A percentile compares a stretch with the other conserved stretches of the same genome.
These are phyloP conservation scores for Stagonosporopsis cucurbitacearum DNA, from an alignment of 2,329 filamentous ascomycete genomes.

Conservation along the genomic window DNA sequence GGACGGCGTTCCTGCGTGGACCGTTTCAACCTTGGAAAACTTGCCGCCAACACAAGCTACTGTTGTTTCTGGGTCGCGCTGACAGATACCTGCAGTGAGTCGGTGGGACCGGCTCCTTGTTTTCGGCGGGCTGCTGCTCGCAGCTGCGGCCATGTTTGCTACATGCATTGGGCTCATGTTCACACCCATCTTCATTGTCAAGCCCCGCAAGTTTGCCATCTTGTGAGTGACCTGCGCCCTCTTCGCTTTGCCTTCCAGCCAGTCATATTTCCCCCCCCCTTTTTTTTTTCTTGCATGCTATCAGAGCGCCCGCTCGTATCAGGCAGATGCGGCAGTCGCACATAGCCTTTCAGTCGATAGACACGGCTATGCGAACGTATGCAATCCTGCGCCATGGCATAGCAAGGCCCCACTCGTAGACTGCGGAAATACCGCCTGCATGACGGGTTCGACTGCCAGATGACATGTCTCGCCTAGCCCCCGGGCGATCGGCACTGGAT, in stretches of 20 bases:
- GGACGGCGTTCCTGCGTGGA: conserved; percentile 54
- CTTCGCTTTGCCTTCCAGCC: conserved; percentile 21
- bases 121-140: conserved; percentile 63
- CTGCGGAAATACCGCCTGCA: conserved; percentile 4
- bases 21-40: conserved; percentile 43
- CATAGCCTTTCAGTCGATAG: conserved; percentile 33
- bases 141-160: conserved; percentile 83
- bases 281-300: conserved; percentile 28
- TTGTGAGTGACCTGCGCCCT: conserved; percentile 72
- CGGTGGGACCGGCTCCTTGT: conserved; percentile 95
- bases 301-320: conserved; percentile 21
- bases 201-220: conserved; percentile 93
- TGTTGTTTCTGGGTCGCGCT: conserved; percentile 36
- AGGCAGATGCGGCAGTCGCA: conserved; percentile 37
- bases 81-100: conserved; percentile 70
- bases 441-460: conserved; percentile 2
- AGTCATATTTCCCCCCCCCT: conserved; percentile 22
- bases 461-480: conserved; percentile 46
- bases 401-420: conserved; percentile 18
- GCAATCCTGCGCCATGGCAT: conserved; percentile 19
- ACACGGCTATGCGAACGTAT: conserved; percentile 43
- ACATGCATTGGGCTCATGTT: conserved; percentile 92
- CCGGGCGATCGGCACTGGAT: conserved; percentile 42
- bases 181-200: conserved; percentile 69
- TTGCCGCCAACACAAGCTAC: conserved; percentile 42